A percentile compares a stretch with the other conserved stretches of the same genome.
Evolutionary conservation across 176 grass and related monocot species (phyloP).

Genomic region (Triticum aestivum): DNA sequence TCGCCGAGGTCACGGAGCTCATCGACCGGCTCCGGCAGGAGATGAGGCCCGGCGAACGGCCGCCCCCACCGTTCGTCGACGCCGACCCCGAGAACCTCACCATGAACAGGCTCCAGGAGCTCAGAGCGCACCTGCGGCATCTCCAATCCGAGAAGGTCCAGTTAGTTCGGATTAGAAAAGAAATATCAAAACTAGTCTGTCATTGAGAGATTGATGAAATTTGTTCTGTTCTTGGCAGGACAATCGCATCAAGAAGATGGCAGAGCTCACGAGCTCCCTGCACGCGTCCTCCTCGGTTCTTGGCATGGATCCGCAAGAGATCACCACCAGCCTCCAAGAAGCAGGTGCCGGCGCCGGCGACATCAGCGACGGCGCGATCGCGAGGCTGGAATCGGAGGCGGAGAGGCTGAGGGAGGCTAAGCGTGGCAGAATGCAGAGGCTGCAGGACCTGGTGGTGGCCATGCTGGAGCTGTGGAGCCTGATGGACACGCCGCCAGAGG

Average conservation of each 20-base stretch:
- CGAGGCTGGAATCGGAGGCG: constrained; percentile 20
- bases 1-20: constrained; percentile 46
- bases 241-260: constrained; percentile 49
- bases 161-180: constrained; percentile 22
- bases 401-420: constrained; percentile 61
- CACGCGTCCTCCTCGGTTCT: constrained; percentile 57
- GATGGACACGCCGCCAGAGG: constrained; percentile 92
- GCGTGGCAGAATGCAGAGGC: constrained; percentile 57
- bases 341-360: background rate
- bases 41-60: constrained; percentile 35
- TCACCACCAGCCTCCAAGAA: constrained; percentile 9
- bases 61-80: background rate
- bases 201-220: background rate
- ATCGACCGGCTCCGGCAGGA: constrained; percentile 52
- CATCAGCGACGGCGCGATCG: background rate
- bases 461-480: constrained; percentile 93
- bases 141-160: constrained; percentile 64
- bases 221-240: constrained; percentile 31
- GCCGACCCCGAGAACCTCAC: constrained; percentile 56
- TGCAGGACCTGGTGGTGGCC: constrained; percentile 70
- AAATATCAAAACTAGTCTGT: background rate
- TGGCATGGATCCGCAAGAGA: constrained; percentile 53
- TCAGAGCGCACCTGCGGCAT: constrained; percentile 46
- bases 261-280: constrained; percentile 41
- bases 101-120: constrained; percentile 49